Conservation (phyloP, 1,139 yeast species). For the Suhomyces ambrosiae region DNA sequence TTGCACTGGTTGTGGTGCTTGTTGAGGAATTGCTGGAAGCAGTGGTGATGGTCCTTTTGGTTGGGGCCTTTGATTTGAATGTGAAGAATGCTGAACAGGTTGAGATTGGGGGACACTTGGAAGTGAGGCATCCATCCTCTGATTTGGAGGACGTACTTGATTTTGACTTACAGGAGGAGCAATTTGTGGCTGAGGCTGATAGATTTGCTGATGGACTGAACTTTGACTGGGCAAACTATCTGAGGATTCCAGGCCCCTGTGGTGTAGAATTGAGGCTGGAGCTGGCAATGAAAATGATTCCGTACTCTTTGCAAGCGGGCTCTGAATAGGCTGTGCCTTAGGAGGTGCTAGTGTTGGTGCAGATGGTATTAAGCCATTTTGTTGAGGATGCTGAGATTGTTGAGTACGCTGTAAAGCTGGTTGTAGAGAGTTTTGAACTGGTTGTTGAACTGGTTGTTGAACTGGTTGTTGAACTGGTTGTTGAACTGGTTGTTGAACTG, state of each 20-base stretch:
- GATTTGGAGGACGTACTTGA: background rate
- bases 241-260: conserved; percentile 10
- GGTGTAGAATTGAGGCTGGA: conserved; percentile 8
- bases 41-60: background rate
- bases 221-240: conserved; percentile 3
- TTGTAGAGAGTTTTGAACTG: conserved; percentile 5
- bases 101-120: background rate
- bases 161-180: conserved; percentile 1
- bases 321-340: conserved; percentile 1
- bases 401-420: conserved; percentile 5
- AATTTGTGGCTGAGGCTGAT: conserved; percentile 6
- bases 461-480: conserved; percentile 7
- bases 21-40: background rate
- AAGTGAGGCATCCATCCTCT: conserved; percentile 3
- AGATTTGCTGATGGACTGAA: background rate
- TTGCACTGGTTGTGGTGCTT: too few relatives aligned
- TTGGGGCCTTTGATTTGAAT: background rate
- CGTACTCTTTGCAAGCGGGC: conserved; percentile 1
- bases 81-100: background rate
- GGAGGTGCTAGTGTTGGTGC: conserved; percentile 7
- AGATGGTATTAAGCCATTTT: background rate
- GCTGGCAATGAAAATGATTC: conserved; percentile 5
- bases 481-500: conserved; percentile 7
- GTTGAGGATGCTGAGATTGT: conserved; percentile 2
- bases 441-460: conserved; percentile 4